Evolutionary conservation across 2,329 filamentous ascomycete species (phyloP).

Genomic region (Ascochyta pisi): DNA sequence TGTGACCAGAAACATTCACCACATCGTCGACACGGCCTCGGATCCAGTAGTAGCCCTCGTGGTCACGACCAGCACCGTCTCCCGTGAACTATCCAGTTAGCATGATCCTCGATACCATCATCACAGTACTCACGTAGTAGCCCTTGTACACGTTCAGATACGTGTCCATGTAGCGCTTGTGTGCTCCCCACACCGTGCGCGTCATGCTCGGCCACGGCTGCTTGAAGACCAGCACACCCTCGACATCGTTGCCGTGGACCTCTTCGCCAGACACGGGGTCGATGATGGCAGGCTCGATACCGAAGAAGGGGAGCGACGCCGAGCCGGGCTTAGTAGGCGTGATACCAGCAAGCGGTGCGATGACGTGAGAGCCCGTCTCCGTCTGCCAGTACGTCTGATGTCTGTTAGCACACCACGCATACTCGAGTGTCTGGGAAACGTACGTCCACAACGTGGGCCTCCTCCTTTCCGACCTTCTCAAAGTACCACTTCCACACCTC

Average conservation of each 20-base stretch:
- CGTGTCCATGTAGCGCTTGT: conserved; percentile 98
- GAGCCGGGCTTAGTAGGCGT: conserved; percentile 97
- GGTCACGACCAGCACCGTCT: conserved; percentile 92
- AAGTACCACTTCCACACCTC: conserved; percentile 99
- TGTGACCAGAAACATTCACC: conserved; percentile 96
- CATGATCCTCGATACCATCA: not conserved
- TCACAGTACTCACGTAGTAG: conserved; percentile 77
- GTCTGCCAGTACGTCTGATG: conserved; percentile 98
- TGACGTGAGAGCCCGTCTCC: conserved; percentile 95
- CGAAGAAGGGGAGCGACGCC: conserved; percentile 96
- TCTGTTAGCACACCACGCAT: conserved; percentile 24
- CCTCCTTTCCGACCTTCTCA: conserved; percentile 90
- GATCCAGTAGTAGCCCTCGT: conserved; percentile 99
- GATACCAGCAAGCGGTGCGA: conserved; percentile 88
- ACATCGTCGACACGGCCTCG: conserved; percentile 97
- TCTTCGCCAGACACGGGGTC: conserved; percentile 95
- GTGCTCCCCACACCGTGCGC: conserved; percentile 94
- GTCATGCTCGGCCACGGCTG: conserved; percentile 99
- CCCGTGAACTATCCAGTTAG: conserved; percentile 73
- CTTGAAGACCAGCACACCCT: conserved; percentile 96
- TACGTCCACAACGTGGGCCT: conserved; percentile 93
- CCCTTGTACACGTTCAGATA: conserved; percentile 98
- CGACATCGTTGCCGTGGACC: conserved; percentile 93
- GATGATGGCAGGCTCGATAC: conserved; percentile 96
- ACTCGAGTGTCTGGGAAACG: conserved; percentile 52